These are phyloP conservation scores for Anthracocystis panici-leucophaei DNA, from an alignment of 1,284 basidiomycete species.

Conservation along the genomic window DNA sequence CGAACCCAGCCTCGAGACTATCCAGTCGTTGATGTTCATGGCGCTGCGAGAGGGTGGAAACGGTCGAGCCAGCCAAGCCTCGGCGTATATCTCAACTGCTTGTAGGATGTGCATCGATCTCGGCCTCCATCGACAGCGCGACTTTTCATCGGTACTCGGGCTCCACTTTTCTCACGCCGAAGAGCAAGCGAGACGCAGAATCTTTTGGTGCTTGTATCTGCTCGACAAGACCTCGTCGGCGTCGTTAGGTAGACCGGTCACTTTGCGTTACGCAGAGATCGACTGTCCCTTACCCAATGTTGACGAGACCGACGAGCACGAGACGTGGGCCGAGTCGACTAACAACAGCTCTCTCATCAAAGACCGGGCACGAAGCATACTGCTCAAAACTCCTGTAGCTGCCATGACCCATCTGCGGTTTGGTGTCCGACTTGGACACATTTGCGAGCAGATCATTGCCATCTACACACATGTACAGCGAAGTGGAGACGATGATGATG, in stretches of 20 bases:
- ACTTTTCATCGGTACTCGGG: constrained; percentile 42
- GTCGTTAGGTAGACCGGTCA: constrained; percentile 54
- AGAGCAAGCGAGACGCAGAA: constrained; percentile 49
- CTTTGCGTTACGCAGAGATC: constrained; percentile 56
- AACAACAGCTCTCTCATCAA: constrained; percentile 50
- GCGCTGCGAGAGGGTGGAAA: constrained; percentile 56
- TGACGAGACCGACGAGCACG: constrained; percentile 51
- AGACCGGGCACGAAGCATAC: constrained; percentile 30
- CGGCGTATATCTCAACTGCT: constrained; percentile 50
- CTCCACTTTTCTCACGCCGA: constrained; percentile 48
- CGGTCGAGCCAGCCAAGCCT: constrained; percentile 49
- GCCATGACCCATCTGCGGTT: constrained; percentile 44
- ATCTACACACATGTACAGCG: constrained; percentile 52
- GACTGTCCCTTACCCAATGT: constrained; percentile 55
- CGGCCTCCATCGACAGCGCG: constrained; percentile 53
- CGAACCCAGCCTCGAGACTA: constrained; percentile 53
- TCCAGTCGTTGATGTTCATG: constrained; percentile 58
- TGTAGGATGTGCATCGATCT: constrained; percentile 59
- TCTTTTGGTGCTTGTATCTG: constrained; percentile 55
- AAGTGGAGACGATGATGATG: constrained; percentile 19
- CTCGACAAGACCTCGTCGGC: constrained; percentile 57
- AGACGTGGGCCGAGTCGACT: constrained; percentile 52
- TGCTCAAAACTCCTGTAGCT: constrained; percentile 44
- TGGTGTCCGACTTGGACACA: constrained; percentile 37
- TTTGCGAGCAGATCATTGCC: constrained; percentile 51